phyloP scores from a whole-genome alignment of 179 eudicot genomes.

The Beta corolliflora region DNA sequence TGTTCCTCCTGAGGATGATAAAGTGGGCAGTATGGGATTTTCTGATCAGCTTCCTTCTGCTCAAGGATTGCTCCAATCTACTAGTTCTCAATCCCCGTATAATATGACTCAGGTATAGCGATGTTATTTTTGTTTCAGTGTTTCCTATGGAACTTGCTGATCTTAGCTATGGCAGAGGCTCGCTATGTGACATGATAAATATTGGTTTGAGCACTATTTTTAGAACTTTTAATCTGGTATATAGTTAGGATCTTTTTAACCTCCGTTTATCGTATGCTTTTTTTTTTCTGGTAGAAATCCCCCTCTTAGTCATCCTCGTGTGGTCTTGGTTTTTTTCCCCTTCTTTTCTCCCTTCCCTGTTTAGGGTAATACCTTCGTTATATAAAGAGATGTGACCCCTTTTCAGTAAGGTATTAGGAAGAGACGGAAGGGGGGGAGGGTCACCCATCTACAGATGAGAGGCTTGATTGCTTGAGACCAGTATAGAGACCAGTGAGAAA shows the following conservation, averaged over 20 bases:
- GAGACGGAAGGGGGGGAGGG: too few relatives aligned
- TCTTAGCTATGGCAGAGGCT: too few relatives aligned
- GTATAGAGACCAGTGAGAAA: background rate
- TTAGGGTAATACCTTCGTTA: too few relatives aligned
- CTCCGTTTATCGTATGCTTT: too few relatives aligned
- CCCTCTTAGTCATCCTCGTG: background rate
- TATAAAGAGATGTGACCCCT: too few relatives aligned
- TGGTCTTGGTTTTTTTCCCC: too few relatives aligned
- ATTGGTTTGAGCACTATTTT: background rate
- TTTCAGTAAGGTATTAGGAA: too few relatives aligned
- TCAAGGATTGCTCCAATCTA: conserved; percentile 62
- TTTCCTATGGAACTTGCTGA: background rate
- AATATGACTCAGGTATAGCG: conserved; percentile 58
- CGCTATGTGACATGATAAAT: background rate
- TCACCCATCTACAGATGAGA: background rate
- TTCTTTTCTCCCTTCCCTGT: background rate
- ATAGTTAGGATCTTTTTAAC: background rate
- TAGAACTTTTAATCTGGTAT: background rate
- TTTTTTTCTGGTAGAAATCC: background rate
- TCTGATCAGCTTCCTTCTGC: conserved; percentile 79
- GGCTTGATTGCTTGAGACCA: background rate
- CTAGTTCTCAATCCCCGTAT: conserved; percentile 54
- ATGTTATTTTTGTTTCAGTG: background rate
- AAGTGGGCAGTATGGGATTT: conserved; percentile 59
- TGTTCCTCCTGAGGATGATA: conserved; percentile 77